Conservation (phyloP, 2,329 filamentous ascomycete species). For the Pestalotiopsis sp. region DNA sequence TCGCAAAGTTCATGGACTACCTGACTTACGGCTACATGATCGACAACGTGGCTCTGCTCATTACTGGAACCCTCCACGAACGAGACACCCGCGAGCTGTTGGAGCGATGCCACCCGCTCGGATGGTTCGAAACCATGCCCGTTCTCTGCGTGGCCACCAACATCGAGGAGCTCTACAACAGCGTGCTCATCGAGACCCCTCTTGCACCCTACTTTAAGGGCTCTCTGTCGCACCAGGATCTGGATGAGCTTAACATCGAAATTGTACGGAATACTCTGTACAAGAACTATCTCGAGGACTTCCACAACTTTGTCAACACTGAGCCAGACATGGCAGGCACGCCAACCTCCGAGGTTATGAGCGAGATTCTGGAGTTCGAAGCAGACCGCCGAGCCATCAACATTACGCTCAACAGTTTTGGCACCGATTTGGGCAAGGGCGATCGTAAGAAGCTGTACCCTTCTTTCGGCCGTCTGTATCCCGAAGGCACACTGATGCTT, state of each 20-base stretch:
- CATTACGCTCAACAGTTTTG: conserved; percentile 98
- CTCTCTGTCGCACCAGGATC: conserved; percentile 90
- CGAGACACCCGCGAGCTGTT: conserved; percentile 93
- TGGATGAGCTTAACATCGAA: conserved; percentile 98
- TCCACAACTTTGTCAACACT: conserved; percentile 91
- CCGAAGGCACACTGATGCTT: conserved; percentile 93
- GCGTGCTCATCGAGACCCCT: conserved; percentile 93
- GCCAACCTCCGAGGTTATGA: conserved; percentile 92
- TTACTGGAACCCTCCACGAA: conserved; percentile 96
- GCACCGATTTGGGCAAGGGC: conserved; percentile 90
- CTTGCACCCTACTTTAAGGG: conserved; percentile 97
- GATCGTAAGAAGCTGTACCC: conserved; percentile 98
- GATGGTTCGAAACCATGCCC: conserved; percentile 99
- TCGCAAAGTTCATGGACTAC: conserved; percentile 96
- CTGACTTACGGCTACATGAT: conserved; percentile 99
- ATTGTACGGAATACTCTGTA: conserved; percentile 98
- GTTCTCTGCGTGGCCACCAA: conserved; percentile 97
- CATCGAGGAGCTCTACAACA: conserved; percentile 98
- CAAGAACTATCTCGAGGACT: conserved; percentile 99
- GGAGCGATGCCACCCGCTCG: conserved; percentile 93
- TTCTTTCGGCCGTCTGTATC: conserved; percentile 85
- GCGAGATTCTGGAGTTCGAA: conserved; percentile 94
- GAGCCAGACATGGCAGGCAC: conserved; percentile 85
- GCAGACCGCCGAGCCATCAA: conserved; percentile 97
- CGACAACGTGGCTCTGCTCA: conserved; percentile 96